phyloP scores from a whole-genome alignment of 2,329 filamentous ascomycete genomes.

The Sarocladium oryzae region DNA sequence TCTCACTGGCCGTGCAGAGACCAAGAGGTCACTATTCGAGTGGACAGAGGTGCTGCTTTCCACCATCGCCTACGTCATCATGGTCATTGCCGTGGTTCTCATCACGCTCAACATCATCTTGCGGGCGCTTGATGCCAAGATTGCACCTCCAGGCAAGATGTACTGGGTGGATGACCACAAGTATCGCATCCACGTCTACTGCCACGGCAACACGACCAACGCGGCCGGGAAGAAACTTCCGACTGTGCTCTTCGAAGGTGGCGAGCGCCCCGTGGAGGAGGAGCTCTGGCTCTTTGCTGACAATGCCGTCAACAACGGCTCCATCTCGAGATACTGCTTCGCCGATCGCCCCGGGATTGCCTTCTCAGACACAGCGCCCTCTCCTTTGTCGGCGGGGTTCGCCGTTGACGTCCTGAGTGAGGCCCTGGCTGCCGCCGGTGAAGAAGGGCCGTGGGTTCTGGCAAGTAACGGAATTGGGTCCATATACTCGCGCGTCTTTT shows the following conservation, averaged over 20 bases:
- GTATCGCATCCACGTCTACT: slow-evolving; percentile 82
- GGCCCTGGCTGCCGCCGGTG: slow-evolving; percentile 71
- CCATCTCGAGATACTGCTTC: slow-evolving; percentile 87
- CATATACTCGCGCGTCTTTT: slow-evolving; percentile 87
- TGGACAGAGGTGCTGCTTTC: slow-evolving; percentile 77
- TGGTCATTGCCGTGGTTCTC: slow-evolving; percentile 63
- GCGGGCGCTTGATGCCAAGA: slow-evolving; percentile 69
- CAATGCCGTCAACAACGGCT: slow-evolving; percentile 67
- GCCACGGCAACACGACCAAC: slow-evolving; percentile 62
- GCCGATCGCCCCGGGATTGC: slow-evolving; percentile 86
- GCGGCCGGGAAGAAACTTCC: slow-evolving; percentile 49
- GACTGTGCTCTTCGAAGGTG: slow-evolving; percentile 81
- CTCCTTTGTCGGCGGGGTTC: slow-evolving; percentile 88
- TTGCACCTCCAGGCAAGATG: slow-evolving; percentile 65
- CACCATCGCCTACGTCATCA: slow-evolving; percentile 62
- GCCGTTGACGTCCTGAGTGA: slow-evolving; percentile 85
- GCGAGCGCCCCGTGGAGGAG: slow-evolving; percentile 71
- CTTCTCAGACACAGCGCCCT: slow-evolving; percentile 86
- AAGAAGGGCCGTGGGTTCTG: slow-evolving; percentile 83
- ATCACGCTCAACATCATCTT: slow-evolving; percentile 76
- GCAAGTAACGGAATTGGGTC: slow-evolving; percentile 82
- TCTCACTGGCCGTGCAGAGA: slow-evolving; percentile 82
- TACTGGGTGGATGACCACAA: slow-evolving; percentile 78
- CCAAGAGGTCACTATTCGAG: slow-evolving; percentile 71
- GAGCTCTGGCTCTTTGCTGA: slow-evolving; percentile 76